Evolutionary conservation across 495 filamentous ascomycete species (phyloP).

Genomic region (Lophiostoma macrostomum): DNA sequence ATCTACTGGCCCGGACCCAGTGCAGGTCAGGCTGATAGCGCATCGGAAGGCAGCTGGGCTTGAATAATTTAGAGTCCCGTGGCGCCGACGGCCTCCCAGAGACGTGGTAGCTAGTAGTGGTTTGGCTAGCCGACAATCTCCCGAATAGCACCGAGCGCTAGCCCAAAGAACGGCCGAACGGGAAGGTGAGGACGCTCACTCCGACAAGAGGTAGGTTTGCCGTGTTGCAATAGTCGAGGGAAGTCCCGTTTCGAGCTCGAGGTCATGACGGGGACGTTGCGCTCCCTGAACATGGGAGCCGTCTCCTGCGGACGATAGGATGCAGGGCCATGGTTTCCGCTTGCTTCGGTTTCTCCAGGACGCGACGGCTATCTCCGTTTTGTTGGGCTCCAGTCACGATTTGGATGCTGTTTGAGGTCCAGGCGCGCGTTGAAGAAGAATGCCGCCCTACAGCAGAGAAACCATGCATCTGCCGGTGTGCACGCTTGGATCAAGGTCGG

Average conservation of each 20-base stretch:
- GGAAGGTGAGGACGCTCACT: background rate
- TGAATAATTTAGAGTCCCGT: slow-evolving; percentile 16
- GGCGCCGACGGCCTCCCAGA: slow-evolving; percentile 9
- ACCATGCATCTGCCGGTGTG: no score
- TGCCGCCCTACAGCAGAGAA: no score
- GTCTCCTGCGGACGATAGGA: background rate
- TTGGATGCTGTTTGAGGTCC: no score
- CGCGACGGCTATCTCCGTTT: no score
- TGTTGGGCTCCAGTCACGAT: no score
- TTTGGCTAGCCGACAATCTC: slow-evolving; percentile 26
- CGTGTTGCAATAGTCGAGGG: background rate
- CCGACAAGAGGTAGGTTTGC: slow-evolving; percentile 2
- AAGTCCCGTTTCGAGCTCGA: background rate
- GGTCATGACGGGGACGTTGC: no score
- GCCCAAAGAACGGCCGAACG: background rate
- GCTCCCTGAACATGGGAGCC: no score
- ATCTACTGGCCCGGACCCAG: no score
- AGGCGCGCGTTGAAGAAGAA: no score
- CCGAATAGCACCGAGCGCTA: slow-evolving; percentile 3
- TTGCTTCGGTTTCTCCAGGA: no score
- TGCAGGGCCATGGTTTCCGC: no score
- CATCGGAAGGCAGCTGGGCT: background rate
- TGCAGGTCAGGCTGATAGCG: background rate
- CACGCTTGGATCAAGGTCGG: background rate
- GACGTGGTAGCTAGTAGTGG: no score